These are phyloP conservation scores for Nepenthes gracilis DNA, from an alignment of 148 eudicot genomes.

Conservation along the genomic window DNA sequence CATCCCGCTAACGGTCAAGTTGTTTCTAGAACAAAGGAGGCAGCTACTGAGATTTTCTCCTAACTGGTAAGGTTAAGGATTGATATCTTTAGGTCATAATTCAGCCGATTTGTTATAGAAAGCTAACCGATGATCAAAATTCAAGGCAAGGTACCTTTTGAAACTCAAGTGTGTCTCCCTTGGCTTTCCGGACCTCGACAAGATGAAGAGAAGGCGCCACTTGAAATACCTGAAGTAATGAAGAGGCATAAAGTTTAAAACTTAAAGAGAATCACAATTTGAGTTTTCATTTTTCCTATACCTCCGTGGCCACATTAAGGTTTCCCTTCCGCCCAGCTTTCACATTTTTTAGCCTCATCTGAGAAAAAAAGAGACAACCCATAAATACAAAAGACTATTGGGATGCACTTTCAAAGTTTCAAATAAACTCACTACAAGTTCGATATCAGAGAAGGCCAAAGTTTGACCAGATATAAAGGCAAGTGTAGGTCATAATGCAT, in stretches of 20 bases:
- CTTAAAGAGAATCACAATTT: neutral
- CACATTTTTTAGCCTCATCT: constrained; percentile 90
- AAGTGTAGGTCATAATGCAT: too few species aligned
- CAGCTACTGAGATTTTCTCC: too few species aligned
- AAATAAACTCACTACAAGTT: too few species aligned
- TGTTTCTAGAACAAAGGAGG: too few species aligned
- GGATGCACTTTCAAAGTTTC: neutral
- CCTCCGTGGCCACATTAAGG: constrained; percentile 92
- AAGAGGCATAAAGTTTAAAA: neutral
- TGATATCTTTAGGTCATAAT: neutral
- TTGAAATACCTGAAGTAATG: constrained; percentile 62
- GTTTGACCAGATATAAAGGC: too few species aligned
- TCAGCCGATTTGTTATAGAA: neutral
- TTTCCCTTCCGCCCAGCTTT: constrained; percentile 99
- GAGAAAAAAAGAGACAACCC: constrained; percentile 9
- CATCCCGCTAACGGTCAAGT: too few species aligned
- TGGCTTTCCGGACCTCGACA: constrained; percentile 93
- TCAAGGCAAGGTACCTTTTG: constrained; percentile 48
- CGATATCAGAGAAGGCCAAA: too few species aligned
- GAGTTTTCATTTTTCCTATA: constrained; percentile 9
- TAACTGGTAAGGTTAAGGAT: neutral
- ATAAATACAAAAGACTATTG: neutral
- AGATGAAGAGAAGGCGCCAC: constrained; percentile 97
- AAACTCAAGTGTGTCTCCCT: constrained; percentile 96
- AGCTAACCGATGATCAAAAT: neutral